These are phyloP conservation scores for Phalaenopsis aphrodite DNA, from an alignment of 106 monocot genomes.

Conservation along the genomic window DNA sequence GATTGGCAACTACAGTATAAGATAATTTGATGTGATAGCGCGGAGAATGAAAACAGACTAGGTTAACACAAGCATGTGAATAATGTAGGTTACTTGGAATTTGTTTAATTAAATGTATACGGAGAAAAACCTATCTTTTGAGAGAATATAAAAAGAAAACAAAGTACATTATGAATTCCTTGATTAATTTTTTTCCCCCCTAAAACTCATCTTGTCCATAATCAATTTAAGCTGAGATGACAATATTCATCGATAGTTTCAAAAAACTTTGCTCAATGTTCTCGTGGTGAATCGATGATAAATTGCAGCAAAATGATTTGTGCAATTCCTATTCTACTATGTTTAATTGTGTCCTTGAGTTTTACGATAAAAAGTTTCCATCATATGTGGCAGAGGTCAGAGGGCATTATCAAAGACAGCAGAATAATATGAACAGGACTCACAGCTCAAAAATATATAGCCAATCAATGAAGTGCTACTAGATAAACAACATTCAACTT, in stretches of 20 bases:
- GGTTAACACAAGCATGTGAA: neutral
- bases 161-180: neutral
- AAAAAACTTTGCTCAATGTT: neutral
- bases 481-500: neutral
- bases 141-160: neutral
- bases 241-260: conserved; percentile 2
- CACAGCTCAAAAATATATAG: neutral
- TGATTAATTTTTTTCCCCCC: neutral
- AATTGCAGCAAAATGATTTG: neutral
- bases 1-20: neutral
- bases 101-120: neutral
- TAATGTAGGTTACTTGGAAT: neutral
- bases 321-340: conserved; percentile 4
- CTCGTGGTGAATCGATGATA: neutral
- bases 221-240: neutral
- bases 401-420: neutral
- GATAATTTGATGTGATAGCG: neutral
- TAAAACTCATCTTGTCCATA: neutral
- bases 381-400: neutral
- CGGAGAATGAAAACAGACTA: neutral
- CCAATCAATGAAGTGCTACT: conserved; percentile 1
- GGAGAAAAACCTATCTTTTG: neutral
- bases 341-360: neutral
- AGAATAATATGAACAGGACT: neutral
- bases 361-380: neutral